Percentiles rank a stretch among this genome's conserved stretches.
These are phyloP conservation scores for Basidiobolus heterosporus DNA, from an alignment of 371 early-diverging fungal species.

Conservation along the genomic window DNA sequence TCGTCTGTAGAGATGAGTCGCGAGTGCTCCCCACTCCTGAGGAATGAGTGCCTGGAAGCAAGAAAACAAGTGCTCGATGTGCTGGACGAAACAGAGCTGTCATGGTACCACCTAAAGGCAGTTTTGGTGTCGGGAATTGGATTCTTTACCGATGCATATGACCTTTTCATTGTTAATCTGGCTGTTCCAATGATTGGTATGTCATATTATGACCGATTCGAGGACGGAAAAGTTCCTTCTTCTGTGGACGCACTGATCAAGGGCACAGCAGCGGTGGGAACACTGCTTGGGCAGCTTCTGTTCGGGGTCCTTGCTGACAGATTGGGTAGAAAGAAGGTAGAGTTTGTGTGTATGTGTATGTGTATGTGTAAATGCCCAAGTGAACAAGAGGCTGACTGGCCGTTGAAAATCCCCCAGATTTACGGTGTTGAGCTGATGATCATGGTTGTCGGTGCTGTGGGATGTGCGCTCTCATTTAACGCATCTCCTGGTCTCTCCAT, in stretches of 20 bases:
- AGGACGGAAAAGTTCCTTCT: conserved; percentile 27
- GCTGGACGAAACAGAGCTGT: conserved; percentile 31
- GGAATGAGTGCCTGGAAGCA: too few species aligned
- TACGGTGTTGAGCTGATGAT: conserved; percentile 78
- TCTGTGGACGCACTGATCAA: conserved; percentile 56
- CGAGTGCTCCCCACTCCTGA: too few species aligned
- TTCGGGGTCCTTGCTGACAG: conserved; percentile 77
- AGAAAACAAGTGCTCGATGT: conserved; percentile 13
- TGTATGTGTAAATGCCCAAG: background rate
- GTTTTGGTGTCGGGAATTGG: conserved; percentile 71
- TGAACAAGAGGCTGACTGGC: too few species aligned
- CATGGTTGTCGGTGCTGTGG: conserved; percentile 56
- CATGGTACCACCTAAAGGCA: conserved; percentile 68
- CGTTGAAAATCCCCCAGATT: conserved; percentile 30
- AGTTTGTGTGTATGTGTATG: background rate
- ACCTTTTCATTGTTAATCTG: conserved; percentile 71
- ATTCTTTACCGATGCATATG: conserved; percentile 79
- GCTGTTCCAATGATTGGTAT: conserved; percentile 58
- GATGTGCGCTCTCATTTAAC: conserved; percentile 55
- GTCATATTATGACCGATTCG: conserved; percentile 35
- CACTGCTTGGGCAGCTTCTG: conserved; percentile 64
- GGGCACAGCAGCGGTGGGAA: conserved; percentile 66
- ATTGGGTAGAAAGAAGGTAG: conserved; percentile 49
- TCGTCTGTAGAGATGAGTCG: too few species aligned
- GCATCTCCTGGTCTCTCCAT: conserved; percentile 47